These are phyloP conservation scores for Arachnomyces sp. DNA, from an alignment of 2,329 filamentous ascomycete species.

Conservation along the genomic window DNA sequence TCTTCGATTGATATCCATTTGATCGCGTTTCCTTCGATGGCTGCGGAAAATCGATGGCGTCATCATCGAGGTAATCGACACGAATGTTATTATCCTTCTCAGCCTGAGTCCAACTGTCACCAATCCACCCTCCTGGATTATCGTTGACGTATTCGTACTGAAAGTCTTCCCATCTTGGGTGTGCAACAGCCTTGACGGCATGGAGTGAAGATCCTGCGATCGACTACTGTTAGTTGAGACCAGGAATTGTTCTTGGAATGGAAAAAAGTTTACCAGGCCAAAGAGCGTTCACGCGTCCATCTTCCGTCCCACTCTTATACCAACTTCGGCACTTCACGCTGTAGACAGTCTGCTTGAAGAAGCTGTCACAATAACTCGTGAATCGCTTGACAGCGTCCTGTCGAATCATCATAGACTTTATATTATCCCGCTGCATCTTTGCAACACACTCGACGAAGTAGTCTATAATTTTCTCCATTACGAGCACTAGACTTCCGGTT, in stretches of 20 bases:
- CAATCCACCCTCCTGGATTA: conserved; percentile 26
- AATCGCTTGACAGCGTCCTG: conserved; percentile 23
- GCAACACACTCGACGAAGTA: conserved; percentile 27
- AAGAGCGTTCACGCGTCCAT: conserved; percentile 24
- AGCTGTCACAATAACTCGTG: conserved; percentile 26
- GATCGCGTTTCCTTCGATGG: too few relatives aligned
- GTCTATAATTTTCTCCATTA: conserved; percentile 26
- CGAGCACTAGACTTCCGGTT: conserved; percentile 26
- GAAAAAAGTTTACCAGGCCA: conserved; percentile 26
- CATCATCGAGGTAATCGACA: conserved; percentile 29
- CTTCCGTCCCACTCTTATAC: conserved; percentile 29
- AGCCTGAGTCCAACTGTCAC: conserved; percentile 28
- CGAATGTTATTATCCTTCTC: conserved; percentile 24
- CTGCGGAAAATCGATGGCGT: conserved; percentile 27
- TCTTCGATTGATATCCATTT: too few relatives aligned
- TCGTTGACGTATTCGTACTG: conserved; percentile 30
- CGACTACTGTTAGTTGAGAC: too few relatives aligned
- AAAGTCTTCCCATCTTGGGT: conserved; percentile 34
- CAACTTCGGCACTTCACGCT: conserved; percentile 30
- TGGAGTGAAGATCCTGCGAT: conserved; percentile 28
- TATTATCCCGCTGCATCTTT: conserved; percentile 31
- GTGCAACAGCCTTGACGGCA: conserved; percentile 26
- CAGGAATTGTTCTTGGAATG: too few relatives aligned
- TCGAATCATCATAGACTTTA: conserved; percentile 22
- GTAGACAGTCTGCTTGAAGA: conserved; percentile 29